A percentile compares a stretch with the other conserved stretches of the same genome.
Conservation (phyloP, 2,329 filamentous ascomycete genomes). For the Aureobasidium sp. region DNA sequence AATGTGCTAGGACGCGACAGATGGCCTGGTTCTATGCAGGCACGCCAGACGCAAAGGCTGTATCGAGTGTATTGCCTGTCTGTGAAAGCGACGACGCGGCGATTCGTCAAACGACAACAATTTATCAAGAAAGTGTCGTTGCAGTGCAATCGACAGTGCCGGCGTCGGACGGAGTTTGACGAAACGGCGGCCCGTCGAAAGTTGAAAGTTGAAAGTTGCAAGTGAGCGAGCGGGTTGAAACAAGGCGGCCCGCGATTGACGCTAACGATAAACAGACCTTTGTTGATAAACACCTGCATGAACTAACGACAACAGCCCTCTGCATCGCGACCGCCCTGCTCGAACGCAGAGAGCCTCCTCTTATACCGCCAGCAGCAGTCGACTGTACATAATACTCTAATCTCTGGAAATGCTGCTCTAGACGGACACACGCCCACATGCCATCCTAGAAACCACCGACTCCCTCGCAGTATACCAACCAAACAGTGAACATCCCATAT, state of each 20-base stretch:
- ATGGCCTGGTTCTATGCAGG: neutral
- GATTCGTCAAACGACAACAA: neutral
- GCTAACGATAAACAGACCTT: constrained; percentile 11
- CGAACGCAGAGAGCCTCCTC: neutral
- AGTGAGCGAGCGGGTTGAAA: neutral
- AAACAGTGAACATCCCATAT: neutral
- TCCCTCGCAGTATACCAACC: constrained; percentile 4
- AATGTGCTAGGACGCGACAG: neutral
- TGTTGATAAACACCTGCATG: constrained; percentile 11
- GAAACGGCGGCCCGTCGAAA: neutral
- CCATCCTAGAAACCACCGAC: neutral
- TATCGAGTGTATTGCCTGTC: neutral
- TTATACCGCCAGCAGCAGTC: neutral
- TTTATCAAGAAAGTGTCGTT: neutral
- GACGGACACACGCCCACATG: constrained; percentile 3
- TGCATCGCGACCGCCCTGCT: neutral
- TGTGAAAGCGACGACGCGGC: neutral
- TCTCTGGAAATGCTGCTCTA: constrained; percentile 7
- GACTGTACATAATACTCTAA: neutral
- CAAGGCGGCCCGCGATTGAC: constrained; percentile 3
- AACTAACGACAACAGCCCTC: neutral
- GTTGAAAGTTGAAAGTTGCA: neutral
- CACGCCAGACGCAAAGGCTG: neutral
- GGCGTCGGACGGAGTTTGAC: neutral
- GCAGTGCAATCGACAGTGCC: neutral